Percentiles rank a stretch among this genome's conserved stretches.
These are phyloP conservation scores for Maudiozyma bulderi DNA, from an alignment of 805 yeast species.

Conservation along the genomic window DNA sequence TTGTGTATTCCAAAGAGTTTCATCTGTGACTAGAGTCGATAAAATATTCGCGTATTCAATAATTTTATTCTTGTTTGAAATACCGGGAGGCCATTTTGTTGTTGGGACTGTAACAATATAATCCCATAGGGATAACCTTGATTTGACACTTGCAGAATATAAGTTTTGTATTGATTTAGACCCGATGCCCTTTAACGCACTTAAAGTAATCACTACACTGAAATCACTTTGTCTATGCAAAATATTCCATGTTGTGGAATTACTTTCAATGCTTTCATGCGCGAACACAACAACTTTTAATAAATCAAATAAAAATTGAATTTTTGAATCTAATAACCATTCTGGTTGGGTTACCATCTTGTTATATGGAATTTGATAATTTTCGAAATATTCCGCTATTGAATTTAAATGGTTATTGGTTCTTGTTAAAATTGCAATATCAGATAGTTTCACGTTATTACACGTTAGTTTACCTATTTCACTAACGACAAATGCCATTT, in stretches of 20 bases:
- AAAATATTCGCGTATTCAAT: constrained; percentile 21
- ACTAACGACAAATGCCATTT: constrained; percentile 15
- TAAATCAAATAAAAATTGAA: constrained; percentile 38
- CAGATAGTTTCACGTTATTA: constrained; percentile 20
- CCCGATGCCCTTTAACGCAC: constrained; percentile 20
- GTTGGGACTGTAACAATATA: constrained; percentile 10
- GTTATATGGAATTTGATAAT: constrained; percentile 34
- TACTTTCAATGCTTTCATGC: constrained; percentile 3
- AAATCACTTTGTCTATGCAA: constrained; percentile 18
- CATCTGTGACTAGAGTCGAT: constrained; percentile 9
- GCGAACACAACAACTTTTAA: constrained; percentile 30
- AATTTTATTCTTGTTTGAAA: constrained; percentile 19
- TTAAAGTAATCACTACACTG: constrained; percentile 17
- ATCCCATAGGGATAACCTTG: constrained; percentile 19
- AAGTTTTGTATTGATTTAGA: constrained; percentile 16
- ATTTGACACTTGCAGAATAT: constrained; percentile 8
- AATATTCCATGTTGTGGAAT: too few relatives aligned
- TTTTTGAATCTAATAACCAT: constrained; percentile 38
- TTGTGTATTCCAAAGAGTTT: constrained; percentile 2
- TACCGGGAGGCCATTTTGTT: constrained; percentile 10
- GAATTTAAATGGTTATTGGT: constrained; percentile 41
- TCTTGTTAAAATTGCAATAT: constrained; percentile 44
- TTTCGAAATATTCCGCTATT: constrained; percentile 31
- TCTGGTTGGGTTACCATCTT: constrained; percentile 39
- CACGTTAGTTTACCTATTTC: constrained; percentile 19